phyloP scores from a whole-genome alignment of 768 basidiomycete species.

The Podaxis mareebaensis region DNA sequence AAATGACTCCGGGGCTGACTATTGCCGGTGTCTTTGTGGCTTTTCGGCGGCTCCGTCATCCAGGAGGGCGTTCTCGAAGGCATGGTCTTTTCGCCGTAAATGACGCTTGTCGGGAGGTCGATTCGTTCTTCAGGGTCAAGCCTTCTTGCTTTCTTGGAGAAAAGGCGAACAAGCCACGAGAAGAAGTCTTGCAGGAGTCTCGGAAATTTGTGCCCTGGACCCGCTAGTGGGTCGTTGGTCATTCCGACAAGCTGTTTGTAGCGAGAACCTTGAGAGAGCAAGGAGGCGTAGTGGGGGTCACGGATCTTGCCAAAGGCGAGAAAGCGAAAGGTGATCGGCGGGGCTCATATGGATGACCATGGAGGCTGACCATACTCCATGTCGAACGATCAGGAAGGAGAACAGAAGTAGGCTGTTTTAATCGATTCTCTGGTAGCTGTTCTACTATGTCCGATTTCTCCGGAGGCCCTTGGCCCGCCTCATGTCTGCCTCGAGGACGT shows the following conservation, averaged over 20 bases:
- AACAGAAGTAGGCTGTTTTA: not conserved
- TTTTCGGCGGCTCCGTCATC: not conserved
- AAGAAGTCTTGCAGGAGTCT: not conserved
- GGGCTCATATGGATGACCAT: not conserved
- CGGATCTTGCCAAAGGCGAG: not conserved
- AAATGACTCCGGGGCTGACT: not conserved
- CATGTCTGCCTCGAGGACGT: slow-evolving; percentile 9
- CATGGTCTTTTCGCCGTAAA: not conserved
- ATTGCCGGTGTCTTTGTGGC: not conserved
- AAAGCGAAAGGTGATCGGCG: not conserved
- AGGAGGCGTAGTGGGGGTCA: not conserved
- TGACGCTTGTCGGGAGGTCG: slow-evolving; percentile 1
- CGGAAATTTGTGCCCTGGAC: not conserved
- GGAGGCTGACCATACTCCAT: slow-evolving; percentile 9
- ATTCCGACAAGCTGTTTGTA: not conserved
- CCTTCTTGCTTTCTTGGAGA: not conserved
- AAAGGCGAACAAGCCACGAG: not conserved
- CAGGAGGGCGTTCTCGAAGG: not conserved
- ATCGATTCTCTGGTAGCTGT: not conserved
- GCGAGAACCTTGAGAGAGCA: no score
- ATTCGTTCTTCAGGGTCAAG: slow-evolving; percentile 5
- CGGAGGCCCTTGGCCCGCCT: not conserved
- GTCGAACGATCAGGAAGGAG: not conserved
- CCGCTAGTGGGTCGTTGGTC: not conserved
- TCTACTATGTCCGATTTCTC: not conserved